These are phyloP conservation scores for Xerocomus tenax DNA, from an alignment of 1,284 basidiomycete species.

Conservation along the genomic window DNA sequence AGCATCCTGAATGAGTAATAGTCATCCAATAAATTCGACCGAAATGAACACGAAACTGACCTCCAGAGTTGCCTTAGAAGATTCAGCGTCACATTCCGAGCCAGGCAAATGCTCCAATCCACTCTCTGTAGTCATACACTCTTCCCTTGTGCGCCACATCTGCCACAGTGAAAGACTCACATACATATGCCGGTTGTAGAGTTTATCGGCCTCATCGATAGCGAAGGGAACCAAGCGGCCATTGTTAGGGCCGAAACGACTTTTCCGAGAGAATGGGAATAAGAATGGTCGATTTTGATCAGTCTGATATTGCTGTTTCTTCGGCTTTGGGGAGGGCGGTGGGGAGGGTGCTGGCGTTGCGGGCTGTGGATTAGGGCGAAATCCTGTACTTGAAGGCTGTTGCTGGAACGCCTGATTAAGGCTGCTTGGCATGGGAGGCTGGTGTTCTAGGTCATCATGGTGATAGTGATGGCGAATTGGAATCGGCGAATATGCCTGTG, in stretches of 20 bases:
- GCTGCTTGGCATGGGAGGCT: conserved; percentile 34
- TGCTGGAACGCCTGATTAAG: conserved; percentile 41
- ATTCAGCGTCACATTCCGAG: conserved; percentile 45
- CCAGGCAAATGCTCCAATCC: conserved; percentile 77
- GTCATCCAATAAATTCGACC: conserved; percentile 2
- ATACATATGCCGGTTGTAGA: conserved; percentile 89
- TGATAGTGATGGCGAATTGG: conserved; percentile 89
- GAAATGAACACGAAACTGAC: conserved; percentile 27
- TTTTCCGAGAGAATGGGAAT: conserved; percentile 79
- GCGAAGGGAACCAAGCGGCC: conserved; percentile 79
- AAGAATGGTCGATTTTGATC: conserved; percentile 92
- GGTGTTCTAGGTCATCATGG: conserved; percentile 62
- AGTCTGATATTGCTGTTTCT: conserved; percentile 98
- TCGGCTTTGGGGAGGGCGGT: conserved; percentile 81
- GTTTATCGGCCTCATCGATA: conserved; percentile 88
- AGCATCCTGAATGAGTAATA: conserved; percentile 37
- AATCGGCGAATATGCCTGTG: conserved; percentile 85
- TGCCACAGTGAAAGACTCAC: conserved; percentile 84
- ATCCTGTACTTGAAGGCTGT: conserved; percentile 39
- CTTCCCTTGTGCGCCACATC: conserved; percentile 91
- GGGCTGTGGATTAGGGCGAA: conserved; percentile 54
- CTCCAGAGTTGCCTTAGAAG: conserved; percentile 36
- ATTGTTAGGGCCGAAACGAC: conserved; percentile 34
- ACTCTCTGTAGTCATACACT: conserved; percentile 89
- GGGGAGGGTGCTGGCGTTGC: conserved; percentile 86